Evolutionary conservation across 352 stramenopile species (phyloP), one percentile per base, ranked within the genome.

Genomic region (Globisporangium cystogenes): DNA sequence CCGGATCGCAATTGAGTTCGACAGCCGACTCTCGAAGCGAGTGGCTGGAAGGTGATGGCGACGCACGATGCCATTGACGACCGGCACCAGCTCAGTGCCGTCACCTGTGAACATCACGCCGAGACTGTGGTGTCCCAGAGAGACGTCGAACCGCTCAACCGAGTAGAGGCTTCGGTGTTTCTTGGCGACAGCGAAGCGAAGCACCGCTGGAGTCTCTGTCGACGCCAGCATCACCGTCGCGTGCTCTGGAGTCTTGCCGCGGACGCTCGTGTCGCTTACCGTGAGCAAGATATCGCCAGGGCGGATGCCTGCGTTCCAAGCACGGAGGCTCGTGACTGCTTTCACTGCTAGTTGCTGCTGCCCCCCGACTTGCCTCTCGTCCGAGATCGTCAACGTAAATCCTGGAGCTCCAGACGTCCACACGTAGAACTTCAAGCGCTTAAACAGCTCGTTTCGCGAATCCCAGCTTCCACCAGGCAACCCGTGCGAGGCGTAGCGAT

Each of bases 231-330:
- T 35, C 26, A 67, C 50, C 5, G 68, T 48, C 2, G 76, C 75
- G 4, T 74, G 59, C 11, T 72, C 58, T 0, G 65, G 48, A n/a
- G 58, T 51, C 55, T 82, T 70, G 0, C 64, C 64, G 10, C 66
- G 27, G 5, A 86, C 54, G 18, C 51, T 43, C 14, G 64, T 67
- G 23, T 60, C 68, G 3, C 55, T 66, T 3, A 87, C 74, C 0
- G 70, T 70, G 41, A 86, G 72, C 15, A 90, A 57, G 6, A 83
- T 58, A 33, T 90, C 78, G 14, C 76, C 78, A 7, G 72, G 60
- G 7, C 67, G 78, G 52, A 90, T 54, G 3, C 70, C 74, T 16
- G 67, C 66, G 20, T 72, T 60, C 70, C 74, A 86, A 1, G 72
- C 74, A 7, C 67, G 58, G 21, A 56, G 52, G 10, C 40, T 66